Conservation (phyloP, 148 eudicot species). For the Dysphania ambrosioides region DNA sequence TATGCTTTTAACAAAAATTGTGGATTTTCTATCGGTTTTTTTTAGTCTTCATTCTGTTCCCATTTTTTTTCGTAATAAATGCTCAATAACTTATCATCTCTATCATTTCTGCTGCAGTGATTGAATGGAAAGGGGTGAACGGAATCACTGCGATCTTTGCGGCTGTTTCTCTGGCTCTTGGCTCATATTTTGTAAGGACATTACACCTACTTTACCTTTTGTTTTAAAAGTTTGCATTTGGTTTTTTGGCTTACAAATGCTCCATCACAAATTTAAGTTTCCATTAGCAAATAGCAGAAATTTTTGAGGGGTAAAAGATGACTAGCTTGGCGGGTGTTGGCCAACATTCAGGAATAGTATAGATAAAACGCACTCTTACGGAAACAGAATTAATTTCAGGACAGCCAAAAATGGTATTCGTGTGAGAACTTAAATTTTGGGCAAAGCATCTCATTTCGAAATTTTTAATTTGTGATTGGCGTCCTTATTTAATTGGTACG, state of each 20-base stretch:
- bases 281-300: not conserved
- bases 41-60: not conserved
- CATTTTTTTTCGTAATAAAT: not conserved
- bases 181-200: conserved; percentile 57
- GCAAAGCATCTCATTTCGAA: not conserved
- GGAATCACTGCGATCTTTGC: conserved; percentile 39
- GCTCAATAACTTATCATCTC: not conserved
- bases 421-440: not conserved
- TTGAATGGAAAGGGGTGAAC: conserved; percentile 56
- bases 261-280: not conserved
- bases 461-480: not conserved
- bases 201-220: not conserved
- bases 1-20: too few species aligned
- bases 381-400: too few species aligned
- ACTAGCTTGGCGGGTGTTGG: too few species aligned
- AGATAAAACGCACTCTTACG: not conserved
- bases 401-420: not conserved
- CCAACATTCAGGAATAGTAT: not conserved
- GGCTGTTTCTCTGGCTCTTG: conserved; percentile 36
- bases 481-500: not conserved
- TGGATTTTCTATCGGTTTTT: too few species aligned
- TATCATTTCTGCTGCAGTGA: conserved; percentile 38
- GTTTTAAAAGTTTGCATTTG: not conserved
- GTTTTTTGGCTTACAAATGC: not conserved
- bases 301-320: too few species aligned